Conservation (phyloP, 768 basidiomycete species). For the Tephrocybe rancida region DNA sequence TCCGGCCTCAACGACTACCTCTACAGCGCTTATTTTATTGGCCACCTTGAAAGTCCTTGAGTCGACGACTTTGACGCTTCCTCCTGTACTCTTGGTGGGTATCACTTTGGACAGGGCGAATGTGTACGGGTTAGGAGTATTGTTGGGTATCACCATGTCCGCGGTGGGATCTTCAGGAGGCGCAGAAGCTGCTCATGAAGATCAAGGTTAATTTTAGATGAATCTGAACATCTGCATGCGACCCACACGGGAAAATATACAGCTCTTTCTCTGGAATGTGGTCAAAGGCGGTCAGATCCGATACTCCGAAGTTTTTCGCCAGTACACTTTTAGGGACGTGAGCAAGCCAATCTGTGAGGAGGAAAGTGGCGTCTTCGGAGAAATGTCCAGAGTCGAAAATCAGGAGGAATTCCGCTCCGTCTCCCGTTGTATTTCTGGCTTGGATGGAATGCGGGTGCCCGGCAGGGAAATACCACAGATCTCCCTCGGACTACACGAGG, state of each 20-base stretch:
- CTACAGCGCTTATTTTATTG: slow-evolving; percentile 55
- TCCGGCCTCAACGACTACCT: slow-evolving; percentile 60
- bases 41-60: slow-evolving; percentile 53
- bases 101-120: slow-evolving; percentile 54
- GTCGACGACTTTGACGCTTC: slow-evolving; percentile 63
- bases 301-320: slow-evolving; percentile 63
- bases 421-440: slow-evolving; percentile 46
- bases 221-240: background rate
- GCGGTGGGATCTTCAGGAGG: slow-evolving; percentile 41
- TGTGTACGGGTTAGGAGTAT: slow-evolving; percentile 52
- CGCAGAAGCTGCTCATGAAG: slow-evolving; percentile 32
- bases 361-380: slow-evolving; percentile 61
- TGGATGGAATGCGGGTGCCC: slow-evolving; percentile 60
- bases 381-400: slow-evolving; percentile 45
- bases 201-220: background rate
- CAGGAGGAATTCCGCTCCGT: slow-evolving; percentile 57
- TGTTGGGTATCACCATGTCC: slow-evolving; percentile 51
- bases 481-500: slow-evolving; percentile 26
- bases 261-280: slow-evolving; percentile 55
- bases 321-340: slow-evolving; percentile 54
- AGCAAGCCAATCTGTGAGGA: slow-evolving; percentile 68
- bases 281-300: slow-evolving; percentile 45
- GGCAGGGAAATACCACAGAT: slow-evolving; percentile 64
- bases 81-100: slow-evolving; percentile 48
- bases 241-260: slow-evolving; percentile 51